Evolutionary conservation across 345 rosid species (phyloP).

Genomic region (Sisymbrium altissimum): DNA sequence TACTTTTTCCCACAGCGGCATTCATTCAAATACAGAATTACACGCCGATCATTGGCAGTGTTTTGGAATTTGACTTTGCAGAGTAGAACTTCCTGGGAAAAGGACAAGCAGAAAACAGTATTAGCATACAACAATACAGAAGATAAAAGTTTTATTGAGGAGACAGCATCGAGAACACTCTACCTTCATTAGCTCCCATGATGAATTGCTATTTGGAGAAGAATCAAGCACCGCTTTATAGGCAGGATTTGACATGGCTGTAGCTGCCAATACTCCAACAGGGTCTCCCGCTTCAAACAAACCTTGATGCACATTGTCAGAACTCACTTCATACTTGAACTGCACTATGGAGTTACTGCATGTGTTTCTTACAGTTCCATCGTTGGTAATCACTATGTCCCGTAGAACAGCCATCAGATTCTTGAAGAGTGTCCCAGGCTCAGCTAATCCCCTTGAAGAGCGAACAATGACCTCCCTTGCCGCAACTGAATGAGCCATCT

Average conservation of each 20-base stretch:
- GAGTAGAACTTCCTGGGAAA: slow-evolving; percentile 79
- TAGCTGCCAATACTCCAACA: slow-evolving; percentile 95
- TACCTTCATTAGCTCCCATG: slow-evolving; percentile 99
- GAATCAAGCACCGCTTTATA: slow-evolving; percentile 99
- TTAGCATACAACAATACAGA: slow-evolving; percentile 2
- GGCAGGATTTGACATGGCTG: slow-evolving; percentile 97
- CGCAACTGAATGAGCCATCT: slow-evolving; percentile 78
- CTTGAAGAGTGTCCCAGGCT: slow-evolving; percentile 94
- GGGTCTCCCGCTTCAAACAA: slow-evolving; percentile 91
- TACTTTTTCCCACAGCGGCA: slow-evolving; percentile 71
- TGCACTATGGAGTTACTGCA: slow-evolving; percentile 83
- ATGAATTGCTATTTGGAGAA: slow-evolving; percentile 75
- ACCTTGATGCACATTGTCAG: slow-evolving; percentile 45
- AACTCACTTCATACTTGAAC: slow-evolving; percentile 62
- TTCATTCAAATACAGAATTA: slow-evolving; percentile 60
- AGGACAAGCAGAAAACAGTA: slow-evolving; percentile 13
- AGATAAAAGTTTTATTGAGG: background rate
- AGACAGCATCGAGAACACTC: background rate
- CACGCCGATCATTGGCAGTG: slow-evolving; percentile 61
- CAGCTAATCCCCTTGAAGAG: slow-evolving; percentile 85
- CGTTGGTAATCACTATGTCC: slow-evolving; percentile 80
- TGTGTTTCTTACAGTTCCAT: slow-evolving; percentile 87
- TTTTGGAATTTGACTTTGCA: slow-evolving; percentile 78
- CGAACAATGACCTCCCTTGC: slow-evolving; percentile 87
- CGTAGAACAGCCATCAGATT: slow-evolving; percentile 96